Conservation (phyloP, 306 rosid species). For the Ceratonia siliqua region DNA sequence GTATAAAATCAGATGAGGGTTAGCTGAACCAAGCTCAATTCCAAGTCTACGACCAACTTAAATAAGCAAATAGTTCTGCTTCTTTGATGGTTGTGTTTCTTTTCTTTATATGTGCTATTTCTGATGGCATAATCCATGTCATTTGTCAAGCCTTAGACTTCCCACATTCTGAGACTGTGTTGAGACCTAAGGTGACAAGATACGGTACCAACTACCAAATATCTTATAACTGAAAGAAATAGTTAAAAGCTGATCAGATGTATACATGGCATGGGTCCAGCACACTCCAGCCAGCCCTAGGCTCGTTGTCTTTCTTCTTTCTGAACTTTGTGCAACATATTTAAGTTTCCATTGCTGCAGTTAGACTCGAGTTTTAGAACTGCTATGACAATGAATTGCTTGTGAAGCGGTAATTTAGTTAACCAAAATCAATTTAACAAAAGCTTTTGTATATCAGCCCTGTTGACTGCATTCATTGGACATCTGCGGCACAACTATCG, state of each 20-base stretch:
- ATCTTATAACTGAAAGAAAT: background rate
- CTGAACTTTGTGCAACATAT: background rate
- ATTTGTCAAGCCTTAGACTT: conserved; percentile 7
- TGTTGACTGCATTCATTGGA: conserved; percentile 99
- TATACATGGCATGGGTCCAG: background rate
- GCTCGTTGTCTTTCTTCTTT: background rate
- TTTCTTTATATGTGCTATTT: conserved; percentile 8
- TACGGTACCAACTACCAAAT: background rate
- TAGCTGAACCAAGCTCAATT: background rate
- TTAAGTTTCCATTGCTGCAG: background rate
- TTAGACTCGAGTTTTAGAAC: conserved; percentile 5
- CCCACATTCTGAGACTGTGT: background rate
- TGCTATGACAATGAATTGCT: background rate
- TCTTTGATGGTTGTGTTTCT: background rate
- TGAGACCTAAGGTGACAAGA: background rate
- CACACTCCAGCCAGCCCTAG: background rate
- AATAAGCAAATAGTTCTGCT: background rate
- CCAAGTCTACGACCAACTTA: conserved; percentile 1
- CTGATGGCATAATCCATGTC: background rate
- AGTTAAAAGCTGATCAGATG: background rate
- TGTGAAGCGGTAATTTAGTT: conserved; percentile 19
- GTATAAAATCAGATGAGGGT: background rate
- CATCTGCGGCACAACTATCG: conserved; percentile 92
- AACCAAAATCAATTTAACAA: conserved; percentile 17
- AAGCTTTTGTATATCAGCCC: conserved; percentile 62